Conservation (phyloP, 257 asterid genomes). For the Plantago elongata region DNA sequence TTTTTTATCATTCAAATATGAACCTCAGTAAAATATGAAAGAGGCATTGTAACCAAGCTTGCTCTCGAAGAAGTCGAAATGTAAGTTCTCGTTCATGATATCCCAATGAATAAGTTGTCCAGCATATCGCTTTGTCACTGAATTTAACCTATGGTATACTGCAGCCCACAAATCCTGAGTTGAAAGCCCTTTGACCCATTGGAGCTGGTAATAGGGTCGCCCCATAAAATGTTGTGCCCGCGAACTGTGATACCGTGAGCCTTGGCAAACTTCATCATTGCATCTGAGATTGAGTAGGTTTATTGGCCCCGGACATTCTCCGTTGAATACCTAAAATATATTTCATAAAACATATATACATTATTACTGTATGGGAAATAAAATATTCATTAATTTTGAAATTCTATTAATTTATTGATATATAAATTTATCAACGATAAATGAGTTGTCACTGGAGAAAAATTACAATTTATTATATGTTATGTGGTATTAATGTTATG, state of each 20-base stretch:
- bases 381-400: too few species aligned
- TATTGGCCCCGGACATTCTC: conserved; percentile 22
- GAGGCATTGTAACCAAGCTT: conserved; percentile 34
- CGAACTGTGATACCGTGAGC: conserved; percentile 31
- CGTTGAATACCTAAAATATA: conserved; percentile 33
- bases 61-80: conserved; percentile 38
- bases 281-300: conserved; percentile 43
- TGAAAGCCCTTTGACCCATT: conserved; percentile 41
- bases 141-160: conserved; percentile 20
- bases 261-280: conserved; percentile 28
- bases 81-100: conserved; percentile 43
- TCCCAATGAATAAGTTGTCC: conserved; percentile 49
- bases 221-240: conserved; percentile 79
- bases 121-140: conserved; percentile 34
- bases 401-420: too few species aligned
- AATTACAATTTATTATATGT: too few species aligned
- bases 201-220: conserved; percentile 29
- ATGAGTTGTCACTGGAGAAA: too few species aligned
- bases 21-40: conserved; percentile 21
- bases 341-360: too few species aligned
- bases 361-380: too few species aligned
- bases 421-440: too few species aligned
- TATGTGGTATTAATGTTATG: too few species aligned
- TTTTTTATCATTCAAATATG: conserved; percentile 27
- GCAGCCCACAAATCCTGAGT: conserved; percentile 28